Evolutionary conservation across 768 basidiomycete species (phyloP).

Genomic region (Lepiota subincarnata): DNA sequence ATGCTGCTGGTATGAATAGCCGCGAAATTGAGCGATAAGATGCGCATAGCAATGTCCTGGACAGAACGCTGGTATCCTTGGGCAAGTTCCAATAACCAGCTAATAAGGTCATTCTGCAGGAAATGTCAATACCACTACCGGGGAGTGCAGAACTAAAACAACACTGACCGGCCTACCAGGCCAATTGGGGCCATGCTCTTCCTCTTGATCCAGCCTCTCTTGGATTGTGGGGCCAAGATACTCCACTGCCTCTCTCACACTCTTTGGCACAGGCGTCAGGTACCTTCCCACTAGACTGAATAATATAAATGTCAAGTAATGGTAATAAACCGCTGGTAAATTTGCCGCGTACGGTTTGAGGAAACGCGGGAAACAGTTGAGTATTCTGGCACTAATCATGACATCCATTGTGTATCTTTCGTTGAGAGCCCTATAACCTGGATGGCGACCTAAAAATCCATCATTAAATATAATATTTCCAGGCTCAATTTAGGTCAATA

Average conservation of each 20-base stretch:
- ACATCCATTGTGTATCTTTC: conserved; percentile 30
- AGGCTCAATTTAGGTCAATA: not conserved
- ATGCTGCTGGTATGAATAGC: conserved; percentile 38
- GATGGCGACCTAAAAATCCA: conserved; percentile 26
- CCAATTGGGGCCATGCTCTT: conserved; percentile 13
- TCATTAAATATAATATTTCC: not conserved
- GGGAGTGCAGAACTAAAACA: not conserved
- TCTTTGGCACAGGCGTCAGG: conserved; percentile 13
- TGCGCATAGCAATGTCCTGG: conserved; percentile 20
- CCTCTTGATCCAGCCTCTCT: conserved; percentile 12
- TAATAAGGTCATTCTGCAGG: conserved; percentile 13
- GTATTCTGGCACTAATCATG: conserved; percentile 20
- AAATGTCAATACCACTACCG: not conserved
- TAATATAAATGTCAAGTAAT: not conserved
- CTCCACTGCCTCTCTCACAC: conserved; percentile 10
- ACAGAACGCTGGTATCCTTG: conserved; percentile 9
- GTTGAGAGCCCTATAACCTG: conserved; percentile 27
- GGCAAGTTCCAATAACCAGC: conserved; percentile 15
- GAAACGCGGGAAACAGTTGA: conserved; percentile 32
- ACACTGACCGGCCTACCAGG: conserved; percentile 9
- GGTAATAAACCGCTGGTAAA: not conserved
- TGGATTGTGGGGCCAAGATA: conserved; percentile 15
- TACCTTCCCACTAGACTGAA: conserved; percentile 11
- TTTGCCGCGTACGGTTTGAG: conserved; percentile 33
- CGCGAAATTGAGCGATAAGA: conserved; percentile 37